Base-by-base conservation (phyloP, 2,329 filamentous ascomycete genomes). In the Alternaria tenuissima region DNA sequence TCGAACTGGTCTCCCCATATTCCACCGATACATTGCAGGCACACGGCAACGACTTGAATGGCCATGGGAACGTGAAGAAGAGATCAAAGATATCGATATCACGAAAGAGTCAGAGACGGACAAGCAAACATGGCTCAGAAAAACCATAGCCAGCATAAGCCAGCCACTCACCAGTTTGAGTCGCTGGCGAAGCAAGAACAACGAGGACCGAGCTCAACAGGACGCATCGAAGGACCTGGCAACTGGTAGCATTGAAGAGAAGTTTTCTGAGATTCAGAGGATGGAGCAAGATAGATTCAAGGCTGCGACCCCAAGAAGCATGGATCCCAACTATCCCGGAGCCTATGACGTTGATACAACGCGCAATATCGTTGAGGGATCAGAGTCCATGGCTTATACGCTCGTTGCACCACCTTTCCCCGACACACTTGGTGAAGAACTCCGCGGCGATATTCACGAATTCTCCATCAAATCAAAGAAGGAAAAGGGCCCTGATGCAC, bases 341-440 rank as follows among this genome's bases (percentile, higher is more conserved):
- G 61, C 65, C 30, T 62, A 58, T 67, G 78, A 88, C 65, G 79
- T 72, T 71, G 94, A 98, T 79, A 97, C 94, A 3, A 81, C 88
- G 46, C 90, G 91, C 66, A 87, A 90, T 75, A 86, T 89, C 56
- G 91, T 93, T 59, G 92, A 96, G 73, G 85, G 88, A 39, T 52
- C 62, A 38, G 57, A 69, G 1, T 65, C 64, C n/a, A 64, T 84
- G 72, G 92, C 91, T 1, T 97, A 91, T 76, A 91, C 88, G 36
- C 83, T 98, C 24, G 82, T 93, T 28, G 83, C 86, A 16, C 86
- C 91, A 26, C 94, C 94, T 14, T 92, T 97, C 85, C 93, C 94
- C 5, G 80, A 84, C 30, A 81, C 80, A n/a, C 86, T 97, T 38
- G 85, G 96, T 66, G 89, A 97, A 77, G 94, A 98, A 83, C 84